A percentile compares a stretch with the other conserved stretches of the same genome.
These are phyloP conservation scores for Tetramitus jugosus DNA, from an alignment of 208 protist genomes.

Conservation along the genomic window DNA sequence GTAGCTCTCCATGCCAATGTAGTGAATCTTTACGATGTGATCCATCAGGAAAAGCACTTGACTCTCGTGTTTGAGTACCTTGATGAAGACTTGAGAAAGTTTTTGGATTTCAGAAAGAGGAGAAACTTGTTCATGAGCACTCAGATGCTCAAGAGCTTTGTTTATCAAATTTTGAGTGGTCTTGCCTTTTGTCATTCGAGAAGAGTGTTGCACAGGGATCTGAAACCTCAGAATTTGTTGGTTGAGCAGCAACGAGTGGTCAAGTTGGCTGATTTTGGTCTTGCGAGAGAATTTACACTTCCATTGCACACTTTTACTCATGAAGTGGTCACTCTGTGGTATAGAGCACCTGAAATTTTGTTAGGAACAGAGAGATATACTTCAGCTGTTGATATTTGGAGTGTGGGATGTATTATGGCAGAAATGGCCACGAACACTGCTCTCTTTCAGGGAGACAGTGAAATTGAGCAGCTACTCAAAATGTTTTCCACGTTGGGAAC, in stretches of 20 bases:
- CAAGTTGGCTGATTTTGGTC: constrained; percentile 90
- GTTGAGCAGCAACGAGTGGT: constrained; percentile 34
- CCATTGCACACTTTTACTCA: constrained; percentile 75
- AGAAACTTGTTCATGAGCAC: neutral
- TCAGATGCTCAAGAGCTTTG: neutral
- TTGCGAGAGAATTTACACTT: constrained; percentile 88
- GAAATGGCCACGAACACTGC: constrained; percentile 73
- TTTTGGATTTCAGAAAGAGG: constrained; percentile 56
- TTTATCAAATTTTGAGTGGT: neutral
- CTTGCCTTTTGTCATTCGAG: neutral
- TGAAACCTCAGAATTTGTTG: constrained; percentile 16
- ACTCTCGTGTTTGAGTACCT: constrained; percentile 94
- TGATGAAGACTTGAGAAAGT: constrained; percentile 90
- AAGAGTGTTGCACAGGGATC: neutral
- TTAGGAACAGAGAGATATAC: constrained; percentile 71
- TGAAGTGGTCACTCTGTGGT: constrained; percentile 84
- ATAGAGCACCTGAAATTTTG: too few species aligned
- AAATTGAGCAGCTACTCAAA: constrained; percentile 73
- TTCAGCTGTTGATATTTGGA: constrained; percentile 78
- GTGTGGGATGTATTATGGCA: constrained; percentile 81
- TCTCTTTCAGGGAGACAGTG: constrained; percentile 64
- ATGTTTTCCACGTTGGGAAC: constrained; percentile 81
- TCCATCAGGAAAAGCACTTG: constrained; percentile 82
- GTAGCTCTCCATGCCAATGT: constrained; percentile 50
- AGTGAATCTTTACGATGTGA: constrained; percentile 84